Evolutionary conservation across 208 protist genomes (phyloP).

Genomic region (Trypanosoma boissoni): DNA sequence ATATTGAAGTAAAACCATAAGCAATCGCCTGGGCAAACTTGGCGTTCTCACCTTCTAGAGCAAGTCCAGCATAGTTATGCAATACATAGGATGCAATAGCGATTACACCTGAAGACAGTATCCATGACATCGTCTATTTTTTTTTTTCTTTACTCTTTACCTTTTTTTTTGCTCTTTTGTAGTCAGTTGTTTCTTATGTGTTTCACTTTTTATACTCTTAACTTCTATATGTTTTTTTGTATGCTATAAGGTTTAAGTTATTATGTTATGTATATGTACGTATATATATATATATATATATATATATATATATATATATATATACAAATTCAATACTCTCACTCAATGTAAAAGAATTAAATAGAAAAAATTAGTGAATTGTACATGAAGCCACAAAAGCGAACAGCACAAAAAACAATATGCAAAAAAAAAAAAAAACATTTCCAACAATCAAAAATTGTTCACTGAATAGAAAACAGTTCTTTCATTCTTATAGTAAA

Average conservation of each 20-base stretch:
- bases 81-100: constrained; percentile 6
- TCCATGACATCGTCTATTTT: background rate
- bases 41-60: constrained; percentile 21
- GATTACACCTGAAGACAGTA: background rate
- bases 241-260: no score
- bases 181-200: background rate
- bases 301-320: background rate
- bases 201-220: constrained; percentile 1
- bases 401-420: background rate
- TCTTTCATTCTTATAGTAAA: no score
- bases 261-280: background rate
- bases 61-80: constrained; percentile 16
- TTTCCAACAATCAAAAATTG: background rate
- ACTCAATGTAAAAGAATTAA: no score
- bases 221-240: background rate
- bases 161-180: constrained; percentile 3
- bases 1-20: constrained; percentile 37
- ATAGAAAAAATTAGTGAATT: no score
- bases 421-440: background rate
- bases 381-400: background rate
- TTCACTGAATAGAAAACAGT: background rate
- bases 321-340: background rate
- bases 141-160: background rate
- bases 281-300: constrained; percentile 2
- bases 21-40: constrained; percentile 25